phyloP scores from a whole-genome alignment of 305 asterid genomes.

The Fraxinus floribunda region DNA sequence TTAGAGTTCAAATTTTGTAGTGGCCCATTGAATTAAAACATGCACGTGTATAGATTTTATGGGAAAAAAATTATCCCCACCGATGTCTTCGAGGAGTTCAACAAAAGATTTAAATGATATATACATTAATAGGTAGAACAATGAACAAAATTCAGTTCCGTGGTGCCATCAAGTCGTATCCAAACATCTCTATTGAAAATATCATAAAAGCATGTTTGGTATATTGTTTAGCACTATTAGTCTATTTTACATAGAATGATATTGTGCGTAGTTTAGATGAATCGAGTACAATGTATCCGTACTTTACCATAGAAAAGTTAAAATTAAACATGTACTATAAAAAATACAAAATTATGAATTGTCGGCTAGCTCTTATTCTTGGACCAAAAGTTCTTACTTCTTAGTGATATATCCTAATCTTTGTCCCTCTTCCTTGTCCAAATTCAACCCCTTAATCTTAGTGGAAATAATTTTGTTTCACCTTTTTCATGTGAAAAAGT shows the following conservation, averaged over 20 bases:
- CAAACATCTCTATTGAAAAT: neutral
- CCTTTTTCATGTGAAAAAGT: neutral
- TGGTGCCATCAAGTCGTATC: neutral
- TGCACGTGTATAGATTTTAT: neutral
- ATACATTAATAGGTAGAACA: neutral
- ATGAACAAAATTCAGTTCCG: neutral
- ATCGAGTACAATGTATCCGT: neutral
- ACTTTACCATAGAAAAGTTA: neutral
- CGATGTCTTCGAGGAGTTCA: neutral
- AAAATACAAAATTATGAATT: neutral
- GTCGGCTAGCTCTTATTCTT: neutral
- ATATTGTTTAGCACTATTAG: neutral
- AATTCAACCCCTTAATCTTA: neutral
- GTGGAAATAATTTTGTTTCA: neutral
- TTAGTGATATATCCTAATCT: neutral
- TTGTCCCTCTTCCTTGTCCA: conserved; percentile 2
- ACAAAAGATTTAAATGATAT: neutral
- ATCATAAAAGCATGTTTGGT: neutral
- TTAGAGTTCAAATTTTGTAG: neutral
- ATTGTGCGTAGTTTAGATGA: neutral
- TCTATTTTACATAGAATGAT: neutral
- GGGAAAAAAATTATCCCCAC: neutral
- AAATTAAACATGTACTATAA: neutral
- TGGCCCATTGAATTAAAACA: neutral
- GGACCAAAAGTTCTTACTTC: neutral